Evolutionary conservation across 306 rosid genomes (phyloP).

Genomic region (Biancaea sappan): DNA sequence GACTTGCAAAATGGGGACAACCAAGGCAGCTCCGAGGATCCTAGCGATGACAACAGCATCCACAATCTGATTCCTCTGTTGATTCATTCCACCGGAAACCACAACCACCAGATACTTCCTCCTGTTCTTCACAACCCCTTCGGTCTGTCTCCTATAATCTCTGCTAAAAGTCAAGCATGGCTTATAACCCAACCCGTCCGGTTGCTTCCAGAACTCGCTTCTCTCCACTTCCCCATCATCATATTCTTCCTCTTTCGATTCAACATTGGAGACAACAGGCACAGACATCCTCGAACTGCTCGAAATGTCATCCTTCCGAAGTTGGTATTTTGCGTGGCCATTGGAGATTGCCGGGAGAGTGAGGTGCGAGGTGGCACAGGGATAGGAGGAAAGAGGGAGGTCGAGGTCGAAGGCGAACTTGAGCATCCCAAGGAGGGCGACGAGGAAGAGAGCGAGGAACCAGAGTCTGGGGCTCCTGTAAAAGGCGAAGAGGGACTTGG

Average conservation of each 20-base stretch:
- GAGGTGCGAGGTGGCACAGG: constrained; percentile 52
- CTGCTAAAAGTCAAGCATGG: constrained; percentile 70
- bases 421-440: constrained; percentile 68
- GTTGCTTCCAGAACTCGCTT: constrained; percentile 83
- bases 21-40: constrained; percentile 93
- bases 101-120: constrained; percentile 82
- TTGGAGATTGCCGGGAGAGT: constrained; percentile 34
- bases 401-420: constrained; percentile 49
- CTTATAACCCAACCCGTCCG: constrained; percentile 80
- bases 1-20: constrained; percentile 95
- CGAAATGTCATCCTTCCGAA: constrained; percentile 31
- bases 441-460: constrained; percentile 59
- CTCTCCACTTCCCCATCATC: constrained; percentile 15
- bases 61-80: constrained; percentile 96
- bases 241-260: constrained; percentile 30
- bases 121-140: constrained; percentile 51
- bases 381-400: constrained; percentile 49
- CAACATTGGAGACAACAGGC: constrained; percentile 43
- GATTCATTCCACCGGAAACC: constrained; percentile 97
- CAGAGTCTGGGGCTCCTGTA: constrained; percentile 55
- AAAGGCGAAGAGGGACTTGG: constrained; percentile 37
- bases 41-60: constrained; percentile 98
- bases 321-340: constrained; percentile 26
- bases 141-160: constrained; percentile 61
- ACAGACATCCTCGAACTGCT: background rate